phyloP scores from a whole-genome alignment of 129 eudicot species.

The Helichrysum umbraculigerum region DNA sequence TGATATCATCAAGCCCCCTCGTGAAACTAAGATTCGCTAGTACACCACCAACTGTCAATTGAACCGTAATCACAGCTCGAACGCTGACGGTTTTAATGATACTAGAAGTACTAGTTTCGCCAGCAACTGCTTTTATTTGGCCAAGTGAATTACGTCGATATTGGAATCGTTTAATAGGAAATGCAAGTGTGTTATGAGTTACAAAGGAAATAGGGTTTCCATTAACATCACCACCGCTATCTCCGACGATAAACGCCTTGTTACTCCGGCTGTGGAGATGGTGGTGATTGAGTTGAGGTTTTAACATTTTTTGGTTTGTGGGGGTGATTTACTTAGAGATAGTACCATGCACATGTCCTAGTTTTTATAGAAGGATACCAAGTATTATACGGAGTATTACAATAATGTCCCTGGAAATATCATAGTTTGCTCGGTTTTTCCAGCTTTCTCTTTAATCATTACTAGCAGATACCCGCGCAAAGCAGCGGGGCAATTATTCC shows the following conservation, averaged over 20 bases:
- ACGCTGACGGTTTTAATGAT: conserved; percentile 12
- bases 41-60: conserved; percentile 47
- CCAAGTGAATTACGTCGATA: neutral
- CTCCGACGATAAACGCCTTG: neutral
- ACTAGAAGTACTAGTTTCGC: neutral
- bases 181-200: conserved; percentile 8
- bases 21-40: conserved; percentile 37
- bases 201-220: conserved; percentile 11
- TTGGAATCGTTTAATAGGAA: neutral
- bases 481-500: too few species aligned
- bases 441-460: too few species aligned
- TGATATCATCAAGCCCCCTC: conserved; percentile 42
- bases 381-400: neutral
- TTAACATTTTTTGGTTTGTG: conserved; percentile 1
- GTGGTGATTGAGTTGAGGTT: conserved; percentile 10
- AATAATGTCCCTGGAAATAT: neutral
- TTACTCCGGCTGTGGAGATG: neutral
- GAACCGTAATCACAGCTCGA: conserved; percentile 52
- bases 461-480: too few species aligned
- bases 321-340: neutral
- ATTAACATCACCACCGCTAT: neutral
- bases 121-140: conserved; percentile 6
- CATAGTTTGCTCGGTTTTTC: neutral
- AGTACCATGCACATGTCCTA: neutral
- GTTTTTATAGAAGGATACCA: neutral